Evolutionary conservation across 1,284 basidiomycete species (phyloP).

Genomic region (Heterobasidion parviporum): DNA sequence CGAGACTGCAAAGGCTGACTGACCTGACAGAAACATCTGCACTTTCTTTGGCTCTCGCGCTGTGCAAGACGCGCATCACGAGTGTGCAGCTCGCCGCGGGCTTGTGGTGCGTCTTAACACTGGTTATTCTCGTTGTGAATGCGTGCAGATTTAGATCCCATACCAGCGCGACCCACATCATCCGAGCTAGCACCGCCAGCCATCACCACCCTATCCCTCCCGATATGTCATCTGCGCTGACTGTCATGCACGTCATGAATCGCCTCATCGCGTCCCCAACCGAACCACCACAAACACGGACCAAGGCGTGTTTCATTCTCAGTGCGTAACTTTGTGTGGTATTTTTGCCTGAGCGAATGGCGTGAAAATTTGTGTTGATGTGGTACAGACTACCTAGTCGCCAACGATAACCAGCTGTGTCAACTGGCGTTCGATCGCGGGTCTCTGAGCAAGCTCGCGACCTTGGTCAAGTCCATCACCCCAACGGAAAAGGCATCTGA

Average conservation of each 20-base stretch:
- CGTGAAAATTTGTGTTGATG: background rate
- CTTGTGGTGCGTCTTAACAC: conserved; percentile 42
- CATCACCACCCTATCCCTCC: conserved; percentile 9
- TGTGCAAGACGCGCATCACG: conserved; percentile 44
- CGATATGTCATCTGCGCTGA: conserved; percentile 39
- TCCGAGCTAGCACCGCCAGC: conserved; percentile 33
- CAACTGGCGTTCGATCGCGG: conserved; percentile 58
- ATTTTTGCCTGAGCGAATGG: background rate
- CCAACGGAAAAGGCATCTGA: conserved; percentile 31
- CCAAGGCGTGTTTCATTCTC: conserved; percentile 64
- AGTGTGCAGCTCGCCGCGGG: conserved; percentile 62
- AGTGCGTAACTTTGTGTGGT: conserved; percentile 31
- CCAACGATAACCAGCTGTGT: conserved; percentile 62
- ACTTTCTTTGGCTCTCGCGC: conserved; percentile 32
- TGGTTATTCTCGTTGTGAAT: background rate
- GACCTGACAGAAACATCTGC: conserved; percentile 11
- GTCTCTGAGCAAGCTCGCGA: conserved; percentile 39
- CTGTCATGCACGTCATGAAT: conserved; percentile 57
- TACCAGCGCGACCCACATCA: conserved; percentile 46
- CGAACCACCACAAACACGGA: conserved; percentile 34
- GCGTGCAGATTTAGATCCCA: background rate
- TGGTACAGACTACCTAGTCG: conserved; percentile 55
- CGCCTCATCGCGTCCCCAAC: conserved; percentile 38
- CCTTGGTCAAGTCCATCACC: conserved; percentile 44
- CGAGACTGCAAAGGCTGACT: background rate